These are phyloP conservation scores for Ascochyta fabae DNA, from an alignment of 2,329 filamentous ascomycete genomes.

Conservation along the genomic window DNA sequence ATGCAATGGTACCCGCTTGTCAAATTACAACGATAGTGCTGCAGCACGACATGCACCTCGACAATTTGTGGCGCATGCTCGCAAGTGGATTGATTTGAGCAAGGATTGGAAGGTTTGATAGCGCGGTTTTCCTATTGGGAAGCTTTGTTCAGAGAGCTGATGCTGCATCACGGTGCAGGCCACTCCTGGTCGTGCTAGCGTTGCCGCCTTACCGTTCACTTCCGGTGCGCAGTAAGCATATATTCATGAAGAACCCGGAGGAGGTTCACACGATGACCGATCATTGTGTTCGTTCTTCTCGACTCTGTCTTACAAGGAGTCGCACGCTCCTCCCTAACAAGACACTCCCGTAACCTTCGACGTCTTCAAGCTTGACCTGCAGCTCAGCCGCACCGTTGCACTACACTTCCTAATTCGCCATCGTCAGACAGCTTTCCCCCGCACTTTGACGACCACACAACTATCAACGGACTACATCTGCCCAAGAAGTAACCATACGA, in stretches of 20 bases:
- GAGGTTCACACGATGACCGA: slow-evolving; percentile 2
- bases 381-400: slow-evolving; percentile 18
- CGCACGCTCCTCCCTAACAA: background rate
- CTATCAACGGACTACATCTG: background rate
- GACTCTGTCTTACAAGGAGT: background rate
- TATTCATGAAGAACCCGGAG: slow-evolving; percentile 8
- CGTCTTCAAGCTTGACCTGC: background rate
- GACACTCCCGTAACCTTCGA: background rate
- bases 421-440: background rate
- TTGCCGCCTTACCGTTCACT: slow-evolving; percentile 20
- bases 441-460: background rate
- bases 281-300: background rate
- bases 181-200: slow-evolving; percentile 16
- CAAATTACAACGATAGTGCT: background rate
- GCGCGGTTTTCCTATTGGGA: background rate
- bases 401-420: slow-evolving; percentile 8
- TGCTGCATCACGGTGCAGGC: slow-evolving; percentile 15
- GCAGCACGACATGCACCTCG: background rate
- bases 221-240: slow-evolving; percentile 7
- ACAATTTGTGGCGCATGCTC: background rate
- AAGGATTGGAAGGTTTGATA: background rate
- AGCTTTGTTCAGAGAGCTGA: slow-evolving; percentile 9
- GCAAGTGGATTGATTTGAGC: background rate
- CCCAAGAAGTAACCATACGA: background rate
- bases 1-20: background rate